phyloP scores from a whole-genome alignment of 2,329 filamentous ascomycete species.

The Phaeophleospora eucalypticola region DNA sequence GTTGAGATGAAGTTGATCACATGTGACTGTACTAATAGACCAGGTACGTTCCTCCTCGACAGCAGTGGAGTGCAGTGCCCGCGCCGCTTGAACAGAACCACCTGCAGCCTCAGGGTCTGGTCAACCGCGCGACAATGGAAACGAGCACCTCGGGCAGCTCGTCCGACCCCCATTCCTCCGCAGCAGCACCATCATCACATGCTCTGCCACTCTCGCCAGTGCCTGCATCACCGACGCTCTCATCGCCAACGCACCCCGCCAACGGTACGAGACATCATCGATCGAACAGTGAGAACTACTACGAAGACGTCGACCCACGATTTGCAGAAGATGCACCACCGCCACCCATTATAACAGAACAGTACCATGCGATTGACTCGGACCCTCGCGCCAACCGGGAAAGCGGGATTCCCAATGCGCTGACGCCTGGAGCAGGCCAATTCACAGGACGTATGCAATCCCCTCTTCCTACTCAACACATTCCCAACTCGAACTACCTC shows the following conservation, averaged over 20 bases:
- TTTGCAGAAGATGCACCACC: slow-evolving; percentile 58
- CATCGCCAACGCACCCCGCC: slow-evolving; percentile 7
- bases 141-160: slow-evolving; percentile 10
- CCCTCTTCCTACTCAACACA: slow-evolving; percentile 3
- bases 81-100: slow-evolving; percentile 10
- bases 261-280: slow-evolving; percentile 24
- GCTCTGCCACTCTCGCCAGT: slow-evolving; percentile 25
- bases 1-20: slow-evolving; percentile 31
- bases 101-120: slow-evolving; percentile 3
- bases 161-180: slow-evolving; percentile 14
- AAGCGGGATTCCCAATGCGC: slow-evolving; percentile 20
- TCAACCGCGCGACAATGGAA: slow-evolving; percentile 12
- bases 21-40: not conserved
- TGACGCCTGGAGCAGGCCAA: slow-evolving; percentile 20
- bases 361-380: slow-evolving; percentile 10
- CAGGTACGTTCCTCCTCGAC: slow-evolving; percentile 46
- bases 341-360: slow-evolving; percentile 5
- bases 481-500: slow-evolving; percentile 5
- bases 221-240: slow-evolving; percentile 23
- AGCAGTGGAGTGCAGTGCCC: slow-evolving; percentile 35
- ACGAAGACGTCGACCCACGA: slow-evolving; percentile 88
- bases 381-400: slow-evolving; percentile 9
- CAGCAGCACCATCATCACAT: slow-evolving; percentile 17
- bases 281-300: slow-evolving; percentile 59
- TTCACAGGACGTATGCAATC: slow-evolving; percentile 11